Evolutionary conservation across 139 green algal genomes (phyloP).

Genomic region (Chlorella sorokiniana): DNA sequence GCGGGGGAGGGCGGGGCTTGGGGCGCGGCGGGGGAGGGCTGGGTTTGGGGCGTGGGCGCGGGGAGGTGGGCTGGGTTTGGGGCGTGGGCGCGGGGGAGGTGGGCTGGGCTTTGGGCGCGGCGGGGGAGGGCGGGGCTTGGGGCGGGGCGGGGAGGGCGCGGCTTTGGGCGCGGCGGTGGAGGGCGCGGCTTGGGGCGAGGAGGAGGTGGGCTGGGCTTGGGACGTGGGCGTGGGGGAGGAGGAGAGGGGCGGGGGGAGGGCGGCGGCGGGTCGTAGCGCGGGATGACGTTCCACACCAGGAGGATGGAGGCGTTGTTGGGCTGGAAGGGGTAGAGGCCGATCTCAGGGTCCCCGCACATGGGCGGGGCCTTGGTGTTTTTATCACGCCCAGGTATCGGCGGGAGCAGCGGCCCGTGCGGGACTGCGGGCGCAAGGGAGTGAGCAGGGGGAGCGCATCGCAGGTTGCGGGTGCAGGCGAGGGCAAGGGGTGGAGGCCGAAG

Average conservation of each 20-base stretch:
- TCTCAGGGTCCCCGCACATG: background rate
- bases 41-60: too few species aligned
- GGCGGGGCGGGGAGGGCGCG: background rate
- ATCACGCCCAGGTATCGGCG: background rate
- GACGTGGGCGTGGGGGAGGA: background rate
- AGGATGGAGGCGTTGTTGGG: background rate
- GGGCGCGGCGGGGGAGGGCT: too few species aligned
- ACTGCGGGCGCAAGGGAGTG: background rate
- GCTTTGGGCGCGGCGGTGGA: background rate
- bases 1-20: too few species aligned
- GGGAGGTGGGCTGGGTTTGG: too few species aligned
- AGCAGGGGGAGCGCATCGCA: background rate
- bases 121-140: too few species aligned
- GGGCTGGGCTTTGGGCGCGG: too few species aligned
- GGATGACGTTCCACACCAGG: background rate
- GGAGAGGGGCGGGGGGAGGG: too few species aligned
- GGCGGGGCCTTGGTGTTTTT: background rate
- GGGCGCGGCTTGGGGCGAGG: too few species aligned
- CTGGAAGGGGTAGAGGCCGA: background rate
- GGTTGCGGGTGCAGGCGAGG: background rate
- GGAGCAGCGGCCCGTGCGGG: background rate
- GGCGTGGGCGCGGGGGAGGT: too few species aligned
- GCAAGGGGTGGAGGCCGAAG: background rate
- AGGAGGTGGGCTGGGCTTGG: too few species aligned
- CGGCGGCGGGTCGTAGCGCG: background rate